Evolutionary conservation across 2,329 filamentous ascomycete species (phyloP), one percentile per base, ranked within the genome.

Genomic region (Pseudocercospora musae): DNA sequence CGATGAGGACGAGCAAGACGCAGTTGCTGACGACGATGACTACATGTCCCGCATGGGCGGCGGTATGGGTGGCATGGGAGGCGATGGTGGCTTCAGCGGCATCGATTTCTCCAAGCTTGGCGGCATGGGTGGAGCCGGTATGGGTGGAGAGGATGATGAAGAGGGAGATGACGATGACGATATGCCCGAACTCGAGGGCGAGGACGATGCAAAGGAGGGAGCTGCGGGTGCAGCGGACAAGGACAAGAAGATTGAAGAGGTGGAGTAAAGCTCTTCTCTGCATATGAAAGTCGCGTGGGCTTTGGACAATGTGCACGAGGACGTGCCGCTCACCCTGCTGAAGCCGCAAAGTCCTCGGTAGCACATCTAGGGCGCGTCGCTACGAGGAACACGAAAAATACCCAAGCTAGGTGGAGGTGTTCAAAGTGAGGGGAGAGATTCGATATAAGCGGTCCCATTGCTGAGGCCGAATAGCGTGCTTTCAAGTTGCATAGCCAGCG

Each of bases 1-100:
- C 73, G 93, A 97, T 71, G 92, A 97, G 86, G 93, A 99, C 76
- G 95, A 99, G 86, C 95, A 99, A 83, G 90, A 98, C 75, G 92
- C 92, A 79, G 89, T 86, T 64, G 82, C 86, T 54, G 92, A 96
- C 68, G 92, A 96, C 60, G 93, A 96, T 78, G 78, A 81, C 69
- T 79, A 78, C 74, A 80, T 82, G 78, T 76, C 73, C 67, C 77
- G 78, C 69, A 82, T 81, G 79, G 79, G 79, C 68, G 71, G 71
- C 71, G 68, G 66, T 31, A 65, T 66, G 62, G 75, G 70, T 52
- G 81, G 79, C 60, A 80, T 77, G 74, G 78, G 78, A 42, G 81
- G 76, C 55, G 61, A 62, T 42, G 65, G 65, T 18, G 64, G 64
- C 31, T 63, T 66, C 33, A 60, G 62, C 31, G 76, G 75, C 60